Base-by-base conservation (phyloP, 306 rosid genomes). In the Begonia peltatifolia region DNA sequence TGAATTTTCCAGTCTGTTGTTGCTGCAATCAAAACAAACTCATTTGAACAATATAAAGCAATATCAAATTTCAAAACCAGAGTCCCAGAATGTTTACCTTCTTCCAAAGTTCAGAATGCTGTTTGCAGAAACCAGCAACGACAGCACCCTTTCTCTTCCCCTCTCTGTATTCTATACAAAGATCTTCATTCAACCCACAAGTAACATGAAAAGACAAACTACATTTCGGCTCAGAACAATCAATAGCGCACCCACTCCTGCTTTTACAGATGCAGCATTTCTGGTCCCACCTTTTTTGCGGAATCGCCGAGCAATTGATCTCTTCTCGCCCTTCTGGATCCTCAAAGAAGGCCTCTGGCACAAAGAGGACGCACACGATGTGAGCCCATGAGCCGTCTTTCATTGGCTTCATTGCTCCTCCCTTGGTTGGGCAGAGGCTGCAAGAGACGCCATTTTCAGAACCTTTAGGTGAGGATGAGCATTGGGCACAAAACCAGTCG, bases 1-100 rank as follows among this genome's bases (percentile, higher is more conserved):
- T 85, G 78, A 70, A 90, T 64, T 82, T 90, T 15, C 97, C 97
- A 2, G 90, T 72, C 61, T 56, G 69, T 77, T 90, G 87, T 80
- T 85, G 85, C 97, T 90, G 80, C 87, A 76, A 68, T 41, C 42
- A 57, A 23, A 63, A 46, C 56, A 44, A 47, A 56, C 20, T 50
- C 41, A 59, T 6, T 15, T 14, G 66, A 62, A 42, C 12, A 50
- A 54, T 60, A 63, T 43, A 41, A 12, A 42, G 1, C 14, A 41
- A 15, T 9, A 10, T 44, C 12, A 41, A 41, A 17, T 5, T 12
- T 10, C 9, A 14, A 22, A 16, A 53, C 23, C 9, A 22, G 62
- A 36, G 18, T 50, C 20, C 20, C 46, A 4, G 41, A 46, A n/a
- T 4, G 2, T 13, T 54, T 59, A 87, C 96, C 94, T 78, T 83